These are phyloP conservation scores for Thamnidium elegans DNA, from an alignment of 192 early-diverging fungal species.

Conservation along the genomic window DNA sequence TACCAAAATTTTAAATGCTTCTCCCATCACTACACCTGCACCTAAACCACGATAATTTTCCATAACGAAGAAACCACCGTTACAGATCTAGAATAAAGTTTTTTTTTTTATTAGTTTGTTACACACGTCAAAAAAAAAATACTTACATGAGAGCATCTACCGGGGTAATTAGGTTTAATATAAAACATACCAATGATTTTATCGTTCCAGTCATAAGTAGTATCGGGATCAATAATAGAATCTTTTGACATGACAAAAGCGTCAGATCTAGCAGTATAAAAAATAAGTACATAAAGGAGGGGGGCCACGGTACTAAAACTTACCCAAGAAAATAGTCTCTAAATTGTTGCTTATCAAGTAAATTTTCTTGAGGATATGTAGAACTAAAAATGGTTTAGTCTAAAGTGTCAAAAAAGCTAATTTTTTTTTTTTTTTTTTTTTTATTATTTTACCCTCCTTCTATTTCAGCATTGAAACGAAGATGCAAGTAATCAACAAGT, in stretches of 20 bases:
- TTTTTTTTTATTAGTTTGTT: too few species aligned
- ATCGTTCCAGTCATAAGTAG: slow-evolving; percentile 41
- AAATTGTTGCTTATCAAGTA: slow-evolving; percentile 42
- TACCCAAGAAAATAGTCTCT: slow-evolving; percentile 49
- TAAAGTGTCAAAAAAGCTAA: not conserved
- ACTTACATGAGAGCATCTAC: slow-evolving; percentile 51
- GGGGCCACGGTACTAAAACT: too few species aligned
- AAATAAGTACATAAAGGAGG: not conserved
- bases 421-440: not conserved
- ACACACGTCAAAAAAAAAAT: slow-evolving; percentile 6
- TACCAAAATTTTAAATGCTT: slow-evolving; percentile 58
- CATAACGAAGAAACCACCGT: slow-evolving; percentile 70
- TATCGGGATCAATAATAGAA: slow-evolving; percentile 19
- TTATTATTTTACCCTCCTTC: slow-evolving; percentile 40
- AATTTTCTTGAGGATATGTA: slow-evolving; percentile 68
- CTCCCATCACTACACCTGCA: slow-evolving; percentile 59
- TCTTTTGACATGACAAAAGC: slow-evolving; percentile 49
- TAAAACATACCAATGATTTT: slow-evolving; percentile 67
- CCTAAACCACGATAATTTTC: slow-evolving; percentile 46
- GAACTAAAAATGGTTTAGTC: slow-evolving; percentile 31
- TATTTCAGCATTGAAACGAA: slow-evolving; percentile 63
- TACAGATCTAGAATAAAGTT: slow-evolving; percentile 57
- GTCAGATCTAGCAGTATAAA: slow-evolving; percentile 37
- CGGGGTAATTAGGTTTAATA: slow-evolving; percentile 79
- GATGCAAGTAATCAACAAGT: slow-evolving; percentile 41